Conservation (phyloP, 352 stramenopile species). For the Pythium dissimile region DNA sequence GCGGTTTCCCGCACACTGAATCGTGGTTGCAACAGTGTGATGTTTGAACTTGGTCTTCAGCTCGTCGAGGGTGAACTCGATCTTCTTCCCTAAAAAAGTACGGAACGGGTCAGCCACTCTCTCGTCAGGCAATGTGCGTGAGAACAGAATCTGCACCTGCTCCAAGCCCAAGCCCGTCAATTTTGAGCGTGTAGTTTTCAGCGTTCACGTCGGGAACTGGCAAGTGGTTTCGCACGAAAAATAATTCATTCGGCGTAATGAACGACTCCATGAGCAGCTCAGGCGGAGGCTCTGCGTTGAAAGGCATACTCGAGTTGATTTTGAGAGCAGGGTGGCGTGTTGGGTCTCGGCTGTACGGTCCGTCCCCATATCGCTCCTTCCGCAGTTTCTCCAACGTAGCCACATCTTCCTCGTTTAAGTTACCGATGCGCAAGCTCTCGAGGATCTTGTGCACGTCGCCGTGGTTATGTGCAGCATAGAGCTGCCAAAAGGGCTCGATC, state of each 20-base stretch:
- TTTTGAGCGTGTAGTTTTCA: constrained; percentile 61
- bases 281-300: constrained; percentile 93
- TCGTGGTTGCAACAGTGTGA: constrained; percentile 89
- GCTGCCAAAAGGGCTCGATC: constrained; percentile 94
- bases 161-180: constrained; percentile 56
- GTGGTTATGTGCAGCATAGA: constrained; percentile 96
- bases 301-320: constrained; percentile 92
- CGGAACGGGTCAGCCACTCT: too few species aligned
- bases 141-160: constrained; percentile 16
- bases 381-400: constrained; percentile 79
- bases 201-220: constrained; percentile 90
- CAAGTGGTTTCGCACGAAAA: constrained; percentile 98
- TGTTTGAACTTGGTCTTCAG: constrained; percentile 94
- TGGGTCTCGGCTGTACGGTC: constrained; percentile 94
- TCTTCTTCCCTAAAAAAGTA: constrained; percentile 18
- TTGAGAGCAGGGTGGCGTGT: constrained; percentile 82
- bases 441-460: constrained; percentile 91
- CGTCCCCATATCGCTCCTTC: constrained; percentile 82
- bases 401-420: constrained; percentile 85
- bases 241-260: constrained; percentile 95
- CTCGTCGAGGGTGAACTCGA: constrained; percentile 72
- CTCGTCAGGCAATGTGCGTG: not conserved
- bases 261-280: constrained; percentile 93
- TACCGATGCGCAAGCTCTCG: constrained; percentile 89
- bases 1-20: constrained; percentile 98